Base-by-base conservation (phyloP, 441 rosid genomes). In the Gossypium schwendimanii region DNA sequence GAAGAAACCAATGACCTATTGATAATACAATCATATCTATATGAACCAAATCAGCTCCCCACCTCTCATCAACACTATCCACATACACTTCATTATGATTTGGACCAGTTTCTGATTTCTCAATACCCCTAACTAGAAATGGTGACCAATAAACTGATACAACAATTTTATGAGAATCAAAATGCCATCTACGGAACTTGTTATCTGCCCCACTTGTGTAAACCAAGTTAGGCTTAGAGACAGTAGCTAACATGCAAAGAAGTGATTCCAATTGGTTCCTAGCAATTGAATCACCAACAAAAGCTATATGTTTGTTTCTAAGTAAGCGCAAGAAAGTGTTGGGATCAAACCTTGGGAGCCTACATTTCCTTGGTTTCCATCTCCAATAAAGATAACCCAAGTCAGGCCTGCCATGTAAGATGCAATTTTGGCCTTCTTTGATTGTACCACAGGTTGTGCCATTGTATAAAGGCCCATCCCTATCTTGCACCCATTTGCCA, bases 221-320 rank as follows among this genome's bases (percentile, higher is more conserved):
- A 54, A 88, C 83, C 18, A 94, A 88, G 31, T 78, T 77, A 50
- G 91, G 91, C n/a, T 31, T 26, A 63, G 93, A 84, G 20, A 76
- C 88, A 9, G 97, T 85, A 50, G 91, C 78, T n/a, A 94, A 77
- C 81, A 92, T 84, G 76, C 97, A 94, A 15, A 94, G 79, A 28
- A 94, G 94, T 14, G 98, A 94, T 80, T 91, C 97, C 11, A 94
- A 73, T 80, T 94, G 98, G 57, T 94, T 94, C 72, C 98, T 92
- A 53, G 97, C 97, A 91, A 94, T 83, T 21, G 97, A 94, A 52
- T 94, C 98, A 0, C 98, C 97, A 0, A 94, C 82, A 75, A 94
- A 92, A 64, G 98, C 98, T 47, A 92, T 67, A 75, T 88, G 90
- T 21, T 84, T 89, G 81, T 88, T 77, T 3, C 75, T 79, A 72